Base-by-base conservation (phyloP, 2,329 filamentous ascomycete genomes). In the Ceratocystis colombiana region DNA sequence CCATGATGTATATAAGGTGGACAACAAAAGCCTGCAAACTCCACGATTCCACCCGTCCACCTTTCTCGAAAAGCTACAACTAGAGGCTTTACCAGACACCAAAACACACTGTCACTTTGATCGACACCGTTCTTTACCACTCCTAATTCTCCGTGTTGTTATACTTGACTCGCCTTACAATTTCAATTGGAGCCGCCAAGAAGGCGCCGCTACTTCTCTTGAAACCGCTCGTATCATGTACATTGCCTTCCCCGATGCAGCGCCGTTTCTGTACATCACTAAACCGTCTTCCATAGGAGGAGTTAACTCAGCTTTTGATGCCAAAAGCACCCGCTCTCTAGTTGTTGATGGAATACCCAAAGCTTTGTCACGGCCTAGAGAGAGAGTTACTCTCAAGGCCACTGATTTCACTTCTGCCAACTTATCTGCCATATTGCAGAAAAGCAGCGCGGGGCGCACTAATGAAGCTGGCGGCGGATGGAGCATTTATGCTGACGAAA, bases 101-200 rank as follows among this genome's bases (percentile, higher is more conserved):
- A 95, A 94, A 74, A 88, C 88, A 4, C 89, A 95, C 75, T 94
- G 90, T 74, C 87, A 89, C 71, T 83, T 94, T 68, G 85, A 88
- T 70, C 83, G 87, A n/a, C 87, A 88, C 64, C 79, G 82, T 64
- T 79, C 80, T 1, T 78, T 88, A n/a, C 84, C 88, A 0, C 77
- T 94, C 3, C 81, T 89, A 0, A 79, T 94, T 30, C 77, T 95
- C n/a, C 85, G 90, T 63, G 85, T 95, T 59, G 88, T 90, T 71
- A 83, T 92, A 67, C 78, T 90, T 69, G 88, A 94, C 73, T 89
- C 89, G 0, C 90, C 90, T 0, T 96, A 95, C 73, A 70, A 70
- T 28, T 68, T 62, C 15, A 25, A 65, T 66, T 70, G 15, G 70
- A 73, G 62, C 12, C 28, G 25, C 44, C 53, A 28, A 57, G 15